Evolutionary conservation across 1,139 yeast genomes (phyloP).

Genomic region (Protomyces inouyei): DNA sequence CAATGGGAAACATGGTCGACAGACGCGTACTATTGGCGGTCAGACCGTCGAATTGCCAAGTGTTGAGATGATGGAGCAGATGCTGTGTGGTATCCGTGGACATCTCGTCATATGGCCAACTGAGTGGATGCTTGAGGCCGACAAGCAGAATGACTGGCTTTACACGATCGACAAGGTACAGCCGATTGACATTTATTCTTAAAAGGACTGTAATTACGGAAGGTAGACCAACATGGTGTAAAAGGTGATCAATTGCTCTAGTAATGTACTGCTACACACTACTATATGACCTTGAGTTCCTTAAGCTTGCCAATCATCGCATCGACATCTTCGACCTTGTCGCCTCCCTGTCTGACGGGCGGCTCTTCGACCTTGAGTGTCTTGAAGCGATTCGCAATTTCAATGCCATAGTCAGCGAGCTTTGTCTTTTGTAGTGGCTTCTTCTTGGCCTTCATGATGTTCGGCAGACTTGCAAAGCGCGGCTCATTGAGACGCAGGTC

Average conservation of each 20-base stretch:
- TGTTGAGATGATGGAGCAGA: slow-evolving; percentile 67
- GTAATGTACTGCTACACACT: too few relatives aligned
- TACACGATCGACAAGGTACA: slow-evolving; percentile 90
- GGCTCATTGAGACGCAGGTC: slow-evolving; percentile 93
- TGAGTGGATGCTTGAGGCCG: slow-evolving; percentile 82
- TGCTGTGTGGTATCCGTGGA: slow-evolving; percentile 75
- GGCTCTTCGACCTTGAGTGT: slow-evolving; percentile 79
- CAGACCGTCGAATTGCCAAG: slow-evolving; percentile 51
- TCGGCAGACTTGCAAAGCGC: slow-evolving; percentile 87
- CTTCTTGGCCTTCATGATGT: slow-evolving; percentile 97
- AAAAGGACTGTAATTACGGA: slow-evolving; percentile 23
- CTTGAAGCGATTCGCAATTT: slow-evolving; percentile 59
- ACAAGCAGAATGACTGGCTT: slow-evolving; percentile 78
- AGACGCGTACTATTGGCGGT: slow-evolving; percentile 7
- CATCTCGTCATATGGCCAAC: slow-evolving; percentile 84
- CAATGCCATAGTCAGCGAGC: slow-evolving; percentile 67
- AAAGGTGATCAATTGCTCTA: too few relatives aligned
- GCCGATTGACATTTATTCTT: slow-evolving; percentile 91
- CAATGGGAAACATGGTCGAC: slow-evolving; percentile 1
- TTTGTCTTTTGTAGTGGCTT: slow-evolving; percentile 75
- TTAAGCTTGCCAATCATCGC: slow-evolving; percentile 75
- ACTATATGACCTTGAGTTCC: slow-evolving; percentile 45
- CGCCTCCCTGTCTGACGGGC: slow-evolving; percentile 72
- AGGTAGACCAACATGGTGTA: too few relatives aligned
- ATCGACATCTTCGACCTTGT: slow-evolving; percentile 73